Evolutionary conservation across 2,329 filamentous ascomycete genomes (phyloP).

Genomic region (Arthrobotrys megalospora): DNA sequence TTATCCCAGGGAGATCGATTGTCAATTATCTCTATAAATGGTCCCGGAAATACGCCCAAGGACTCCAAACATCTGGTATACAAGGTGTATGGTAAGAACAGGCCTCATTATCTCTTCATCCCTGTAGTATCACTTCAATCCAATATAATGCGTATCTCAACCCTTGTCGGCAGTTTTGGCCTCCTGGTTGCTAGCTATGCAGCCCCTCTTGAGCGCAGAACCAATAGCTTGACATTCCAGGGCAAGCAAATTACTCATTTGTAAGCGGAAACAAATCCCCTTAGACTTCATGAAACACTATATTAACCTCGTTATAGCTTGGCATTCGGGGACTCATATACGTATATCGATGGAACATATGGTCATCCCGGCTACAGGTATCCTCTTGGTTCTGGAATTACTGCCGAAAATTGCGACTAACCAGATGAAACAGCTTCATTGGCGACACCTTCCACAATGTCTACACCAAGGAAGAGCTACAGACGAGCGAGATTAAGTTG

Average conservation of each 20-base stretch:
- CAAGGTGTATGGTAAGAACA: background rate
- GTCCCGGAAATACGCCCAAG: background rate
- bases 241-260: conserved; percentile 50
- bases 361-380: conserved; percentile 40
- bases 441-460: conserved; percentile 38
- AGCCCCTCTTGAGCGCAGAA: conserved; percentile 24
- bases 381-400: background rate
- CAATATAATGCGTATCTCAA: conserved; percentile 36
- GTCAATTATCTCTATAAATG: background rate
- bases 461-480: conserved; percentile 37
- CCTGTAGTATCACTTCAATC: conserved; percentile 1
- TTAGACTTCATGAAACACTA: background rate
- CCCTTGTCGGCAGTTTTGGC: conserved; percentile 6
- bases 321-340: conserved; percentile 55
- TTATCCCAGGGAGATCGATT: background rate
- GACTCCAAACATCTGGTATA: no score
- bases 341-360: conserved; percentile 49
- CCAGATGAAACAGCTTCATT: conserved; percentile 23
- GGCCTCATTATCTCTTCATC: background rate
- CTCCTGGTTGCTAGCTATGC: conserved; percentile 22
- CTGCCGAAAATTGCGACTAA: background rate
- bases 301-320: conserved; percentile 14
- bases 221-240: conserved; percentile 29
- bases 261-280: background rate
- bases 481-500: conserved; percentile 36